phyloP scores from a whole-genome alignment of 768 basidiomycete species.

The Podaxis rugospora region DNA sequence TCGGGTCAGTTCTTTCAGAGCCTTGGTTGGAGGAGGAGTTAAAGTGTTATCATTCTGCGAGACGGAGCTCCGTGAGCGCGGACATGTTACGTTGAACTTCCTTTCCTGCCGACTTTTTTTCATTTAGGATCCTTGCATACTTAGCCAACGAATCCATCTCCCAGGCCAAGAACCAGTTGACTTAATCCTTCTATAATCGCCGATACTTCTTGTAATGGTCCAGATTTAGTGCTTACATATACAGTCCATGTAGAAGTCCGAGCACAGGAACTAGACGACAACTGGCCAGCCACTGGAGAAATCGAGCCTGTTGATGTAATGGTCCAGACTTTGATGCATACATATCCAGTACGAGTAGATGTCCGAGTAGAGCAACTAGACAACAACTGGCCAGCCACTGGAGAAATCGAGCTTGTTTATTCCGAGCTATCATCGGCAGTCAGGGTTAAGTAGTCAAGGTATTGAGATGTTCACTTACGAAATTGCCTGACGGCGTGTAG shows the following conservation, averaged over 20 bases:
- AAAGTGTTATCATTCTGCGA: no score
- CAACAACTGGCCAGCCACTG: slow-evolving; percentile 42
- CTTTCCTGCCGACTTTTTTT: slow-evolving; percentile 2
- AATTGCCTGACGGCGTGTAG: slow-evolving; percentile 41
- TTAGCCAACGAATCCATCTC: slow-evolving; percentile 91
- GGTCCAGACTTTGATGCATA: no score
- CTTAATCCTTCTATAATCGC: slow-evolving; percentile 51
- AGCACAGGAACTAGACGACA: neutral
- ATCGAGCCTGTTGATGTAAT: slow-evolving; percentile 37
- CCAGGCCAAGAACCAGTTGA: slow-evolving; percentile 71
- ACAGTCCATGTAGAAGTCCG: neutral
- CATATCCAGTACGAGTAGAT: neutral
- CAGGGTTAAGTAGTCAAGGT: neutral
- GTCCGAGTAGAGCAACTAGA: neutral
- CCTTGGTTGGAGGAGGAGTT: no score
- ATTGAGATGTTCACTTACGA: slow-evolving; percentile 24
- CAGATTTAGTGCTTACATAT: no score
- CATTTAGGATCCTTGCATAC: slow-evolving; percentile 81
- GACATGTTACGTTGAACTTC: no score
- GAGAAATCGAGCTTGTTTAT: slow-evolving; percentile 47
- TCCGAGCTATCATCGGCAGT: slow-evolving; percentile 26
- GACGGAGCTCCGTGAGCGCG: no score
- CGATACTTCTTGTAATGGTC: slow-evolving; percentile 9
- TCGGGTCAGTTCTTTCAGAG: no score
- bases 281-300: slow-evolving; percentile 51